phyloP scores from a whole-genome alignment of 257 asterid genomes.

The Rubia yunnanensis region DNA sequence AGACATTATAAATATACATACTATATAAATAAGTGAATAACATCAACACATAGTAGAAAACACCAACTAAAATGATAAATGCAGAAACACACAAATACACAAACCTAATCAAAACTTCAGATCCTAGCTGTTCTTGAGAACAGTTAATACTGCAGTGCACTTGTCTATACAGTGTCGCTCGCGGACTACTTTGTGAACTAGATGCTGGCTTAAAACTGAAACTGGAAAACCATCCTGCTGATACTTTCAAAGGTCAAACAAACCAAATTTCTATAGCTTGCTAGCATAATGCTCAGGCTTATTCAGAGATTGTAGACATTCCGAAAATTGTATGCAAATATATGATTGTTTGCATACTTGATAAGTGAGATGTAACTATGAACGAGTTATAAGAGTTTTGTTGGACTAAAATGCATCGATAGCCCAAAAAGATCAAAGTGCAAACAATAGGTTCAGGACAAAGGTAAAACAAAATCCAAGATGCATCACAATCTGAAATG shows the following conservation, averaged over 20 bases:
- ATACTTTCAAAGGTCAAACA: slow-evolving; percentile 6
- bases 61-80: too few species aligned
- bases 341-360: neutral
- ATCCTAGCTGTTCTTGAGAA: slow-evolving; percentile 30
- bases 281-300: neutral
- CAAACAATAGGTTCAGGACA: neutral
- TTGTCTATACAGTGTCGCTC: slow-evolving; percentile 87
- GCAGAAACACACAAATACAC: too few species aligned
- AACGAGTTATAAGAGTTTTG: neutral
- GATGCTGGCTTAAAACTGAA: slow-evolving; percentile 54
- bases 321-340: neutral
- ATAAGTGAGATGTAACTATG: neutral
- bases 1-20: too few species aligned
- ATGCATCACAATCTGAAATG: slow-evolving; percentile 41
- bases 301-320: neutral
- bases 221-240: slow-evolving; percentile 62
- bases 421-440: neutral
- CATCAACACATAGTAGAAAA: too few species aligned
- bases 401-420: neutral
- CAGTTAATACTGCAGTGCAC: slow-evolving; percentile 70
- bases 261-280: neutral
- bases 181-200: slow-evolving; percentile 78
- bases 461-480: neutral
- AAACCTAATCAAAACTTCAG: too few species aligned
- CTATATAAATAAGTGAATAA: too few species aligned